Percentiles rank a stretch among this genome's conserved stretches.
These are phyloP conservation scores for Ceratobasidium sp. DNA, from an alignment of 1,284 basidiomycete genomes.

Conservation along the genomic window DNA sequence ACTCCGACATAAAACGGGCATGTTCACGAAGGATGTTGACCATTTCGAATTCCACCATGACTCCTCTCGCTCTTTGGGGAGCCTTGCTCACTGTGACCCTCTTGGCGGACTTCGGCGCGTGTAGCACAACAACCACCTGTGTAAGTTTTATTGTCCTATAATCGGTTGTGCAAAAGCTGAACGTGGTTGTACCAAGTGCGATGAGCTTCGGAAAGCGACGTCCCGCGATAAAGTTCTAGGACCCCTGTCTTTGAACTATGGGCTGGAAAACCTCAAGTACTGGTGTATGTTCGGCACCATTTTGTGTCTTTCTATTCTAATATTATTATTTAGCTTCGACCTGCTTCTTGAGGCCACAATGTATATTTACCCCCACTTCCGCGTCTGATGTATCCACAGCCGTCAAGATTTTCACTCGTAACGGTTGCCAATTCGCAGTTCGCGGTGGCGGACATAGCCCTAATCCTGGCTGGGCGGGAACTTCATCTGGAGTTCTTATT, in stretches of 20 bases:
- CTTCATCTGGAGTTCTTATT: slow-evolving; percentile 5
- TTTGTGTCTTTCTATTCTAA: not conserved
- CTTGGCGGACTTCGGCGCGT: not conserved
- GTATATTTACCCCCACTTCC: slow-evolving; percentile 5
- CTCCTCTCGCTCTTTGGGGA: not conserved
- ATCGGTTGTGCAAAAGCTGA: too few relatives aligned
- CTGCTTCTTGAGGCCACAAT: not conserved
- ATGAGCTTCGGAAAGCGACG: not conserved
- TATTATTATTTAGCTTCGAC: not conserved
- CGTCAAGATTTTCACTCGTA: not conserved
- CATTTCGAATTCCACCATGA: too few relatives aligned
- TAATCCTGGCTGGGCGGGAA: slow-evolving; percentile 20
- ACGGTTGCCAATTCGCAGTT: slow-evolving; percentile 4
- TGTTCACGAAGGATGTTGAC: too few relatives aligned
- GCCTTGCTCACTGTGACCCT: not conserved
- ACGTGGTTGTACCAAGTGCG: too few relatives aligned
- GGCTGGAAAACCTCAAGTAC: not conserved
- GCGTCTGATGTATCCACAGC: not conserved
- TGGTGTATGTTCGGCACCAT: not conserved
- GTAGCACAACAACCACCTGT: not conserved
- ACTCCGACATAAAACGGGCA: too few relatives aligned
- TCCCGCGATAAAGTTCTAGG: not conserved
- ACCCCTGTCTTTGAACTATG: not conserved
- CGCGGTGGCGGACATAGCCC: slow-evolving; percentile 11
- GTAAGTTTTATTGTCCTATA: too few relatives aligned